Percentiles rank a stretch among this genome's conserved stretches.
phyloP scores from a whole-genome alignment of 106 monocot species.

The Cymbidium sinense region DNA sequence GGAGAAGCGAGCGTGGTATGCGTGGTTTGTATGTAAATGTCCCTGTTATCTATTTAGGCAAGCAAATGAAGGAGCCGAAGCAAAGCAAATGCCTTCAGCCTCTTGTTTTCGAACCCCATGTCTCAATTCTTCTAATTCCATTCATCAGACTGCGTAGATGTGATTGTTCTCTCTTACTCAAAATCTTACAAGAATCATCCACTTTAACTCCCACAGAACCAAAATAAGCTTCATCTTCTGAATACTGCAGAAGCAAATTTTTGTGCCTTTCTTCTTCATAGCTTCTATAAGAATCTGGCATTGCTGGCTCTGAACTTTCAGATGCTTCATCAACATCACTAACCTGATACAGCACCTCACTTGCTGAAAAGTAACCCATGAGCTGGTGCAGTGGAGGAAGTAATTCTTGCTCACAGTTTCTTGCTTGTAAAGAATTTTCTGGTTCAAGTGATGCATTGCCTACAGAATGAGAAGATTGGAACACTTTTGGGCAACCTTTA shows the following conservation, averaged over 20 bases:
- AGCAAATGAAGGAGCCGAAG: too few relatives aligned
- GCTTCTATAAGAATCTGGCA: slow-evolving; percentile 5
- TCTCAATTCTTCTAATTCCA: background rate
- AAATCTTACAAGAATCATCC: background rate
- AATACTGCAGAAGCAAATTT: background rate
- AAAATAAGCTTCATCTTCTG: background rate
- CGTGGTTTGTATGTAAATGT: too few relatives aligned
- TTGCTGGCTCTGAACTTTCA: slow-evolving; percentile 14
- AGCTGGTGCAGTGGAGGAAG: slow-evolving; percentile 34
- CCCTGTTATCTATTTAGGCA: too few relatives aligned
- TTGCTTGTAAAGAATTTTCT: background rate
- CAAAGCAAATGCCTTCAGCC: background rate
- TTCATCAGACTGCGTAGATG: background rate
- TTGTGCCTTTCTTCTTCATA: background rate
- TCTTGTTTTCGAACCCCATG: background rate
- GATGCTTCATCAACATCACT: slow-evolving; percentile 11
- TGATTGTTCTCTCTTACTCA: background rate
- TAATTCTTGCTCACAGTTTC: background rate
- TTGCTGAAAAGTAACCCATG: slow-evolving; percentile 68
- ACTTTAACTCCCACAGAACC: background rate
- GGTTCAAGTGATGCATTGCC: background rate
- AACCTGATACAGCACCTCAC: slow-evolving; percentile 25
- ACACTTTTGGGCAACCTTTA: slow-evolving; percentile 2
- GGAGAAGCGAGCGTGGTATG: too few relatives aligned
- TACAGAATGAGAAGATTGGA: slow-evolving; percentile 7